These are phyloP conservation scores for Ascochyta fabae DNA, from an alignment of 2,329 filamentous ascomycete genomes.

Conservation along the genomic window DNA sequence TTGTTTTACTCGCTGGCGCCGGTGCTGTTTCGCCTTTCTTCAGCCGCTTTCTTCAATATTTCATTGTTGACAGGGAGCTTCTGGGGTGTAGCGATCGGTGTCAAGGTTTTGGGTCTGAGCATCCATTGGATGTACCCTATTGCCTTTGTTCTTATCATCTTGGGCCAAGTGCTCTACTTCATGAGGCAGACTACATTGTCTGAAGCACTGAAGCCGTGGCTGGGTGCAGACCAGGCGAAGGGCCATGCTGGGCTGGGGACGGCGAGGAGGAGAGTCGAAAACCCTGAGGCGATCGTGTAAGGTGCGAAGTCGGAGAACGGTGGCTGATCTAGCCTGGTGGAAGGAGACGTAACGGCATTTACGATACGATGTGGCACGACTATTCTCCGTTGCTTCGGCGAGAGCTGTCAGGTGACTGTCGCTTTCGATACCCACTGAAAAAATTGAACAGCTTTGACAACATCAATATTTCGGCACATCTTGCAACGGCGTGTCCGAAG, in stretches of 20 bases:
- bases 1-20: slow-evolving; percentile 90
- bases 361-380: neutral
- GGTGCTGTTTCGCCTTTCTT: slow-evolving; percentile 85
- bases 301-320: neutral
- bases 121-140: slow-evolving; percentile 95
- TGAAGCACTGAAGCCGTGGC: slow-evolving; percentile 93
- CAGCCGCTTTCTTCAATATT: slow-evolving; percentile 96
- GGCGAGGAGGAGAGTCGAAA: slow-evolving; percentile 40
- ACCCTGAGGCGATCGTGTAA: slow-evolving; percentile 38
- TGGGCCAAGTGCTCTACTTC: slow-evolving; percentile 88
- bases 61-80: slow-evolving; percentile 93
- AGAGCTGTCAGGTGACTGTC: no score
- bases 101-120: slow-evolving; percentile 78
- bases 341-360: neutral
- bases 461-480: no score
- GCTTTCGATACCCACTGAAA: no score
- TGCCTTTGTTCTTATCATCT: slow-evolving; percentile 89
- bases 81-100: slow-evolving; percentile 93
- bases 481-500: no score
- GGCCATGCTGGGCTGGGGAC: slow-evolving; percentile 38
- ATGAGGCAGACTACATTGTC: slow-evolving; percentile 80
- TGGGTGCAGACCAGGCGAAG: slow-evolving; percentile 82
- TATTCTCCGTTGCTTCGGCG: no score
- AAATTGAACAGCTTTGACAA: no score
- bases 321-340: neutral